Conservation (phyloP, 2,329 filamentous ascomycete genomes). For the Neonectria sp. region DNA sequence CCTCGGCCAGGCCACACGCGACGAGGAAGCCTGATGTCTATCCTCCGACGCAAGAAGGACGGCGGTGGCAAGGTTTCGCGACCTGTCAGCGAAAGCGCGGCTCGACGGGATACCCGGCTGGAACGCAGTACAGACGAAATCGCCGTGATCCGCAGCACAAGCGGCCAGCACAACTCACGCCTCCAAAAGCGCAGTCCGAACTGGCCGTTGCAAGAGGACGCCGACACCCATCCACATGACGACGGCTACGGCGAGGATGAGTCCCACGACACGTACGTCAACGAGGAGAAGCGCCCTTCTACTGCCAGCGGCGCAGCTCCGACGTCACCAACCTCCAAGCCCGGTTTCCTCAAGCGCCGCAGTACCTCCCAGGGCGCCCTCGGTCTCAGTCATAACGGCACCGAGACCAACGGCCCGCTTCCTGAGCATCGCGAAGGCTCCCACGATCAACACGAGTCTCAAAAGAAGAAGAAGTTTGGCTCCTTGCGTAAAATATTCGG, state of each 20-base stretch:
- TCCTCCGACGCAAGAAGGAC: slow-evolving; percentile 75
- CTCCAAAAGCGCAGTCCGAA: slow-evolving; percentile 49
- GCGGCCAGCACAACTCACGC: slow-evolving; percentile 37
- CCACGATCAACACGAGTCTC: slow-evolving; percentile 33
- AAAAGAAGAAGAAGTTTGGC: slow-evolving; percentile 78
- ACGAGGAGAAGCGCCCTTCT: slow-evolving; percentile 51
- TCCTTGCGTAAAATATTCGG: slow-evolving; percentile 76
- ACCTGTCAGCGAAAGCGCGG: slow-evolving; percentile 69
- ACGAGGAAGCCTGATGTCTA: slow-evolving; percentile 69
- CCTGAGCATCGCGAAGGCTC: slow-evolving; percentile 31
- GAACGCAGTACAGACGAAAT: slow-evolving; percentile 72
- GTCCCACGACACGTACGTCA: slow-evolving; percentile 45
- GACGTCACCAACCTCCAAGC: slow-evolving; percentile 50
- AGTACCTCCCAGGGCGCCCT: slow-evolving; percentile 55
- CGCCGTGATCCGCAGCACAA: slow-evolving; percentile 58
- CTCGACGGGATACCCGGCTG: slow-evolving; percentile 73
- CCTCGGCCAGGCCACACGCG: slow-evolving; percentile 53
- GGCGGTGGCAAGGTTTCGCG: slow-evolving; percentile 68
- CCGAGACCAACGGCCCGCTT: slow-evolving; percentile 13
- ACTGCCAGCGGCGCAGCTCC: slow-evolving; percentile 52
- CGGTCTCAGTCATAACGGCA: slow-evolving; percentile 27
- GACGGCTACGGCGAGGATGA: slow-evolving; percentile 44
- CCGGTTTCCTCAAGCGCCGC: slow-evolving; percentile 54
- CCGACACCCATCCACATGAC: slow-evolving; percentile 51
- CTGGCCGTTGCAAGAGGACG: slow-evolving; percentile 54